Evolutionary conservation across 768 basidiomycete species (phyloP).

Genomic region (Mycena metata): DNA sequence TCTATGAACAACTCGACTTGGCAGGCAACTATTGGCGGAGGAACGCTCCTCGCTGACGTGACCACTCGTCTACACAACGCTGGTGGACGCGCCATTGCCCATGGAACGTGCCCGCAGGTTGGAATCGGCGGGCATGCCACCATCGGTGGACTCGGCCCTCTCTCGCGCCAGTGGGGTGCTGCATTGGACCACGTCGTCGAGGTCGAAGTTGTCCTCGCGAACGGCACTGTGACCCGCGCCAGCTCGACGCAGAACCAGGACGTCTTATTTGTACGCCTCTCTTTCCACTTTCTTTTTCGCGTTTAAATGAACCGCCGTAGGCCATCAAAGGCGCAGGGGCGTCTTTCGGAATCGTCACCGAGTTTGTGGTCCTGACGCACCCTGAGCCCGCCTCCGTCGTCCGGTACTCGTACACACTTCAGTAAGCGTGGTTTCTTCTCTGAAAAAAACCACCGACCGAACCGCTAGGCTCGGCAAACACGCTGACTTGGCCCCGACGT

Average conservation of each 20-base stretch:
- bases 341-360: conserved; percentile 47
- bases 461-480: conserved; percentile 25
- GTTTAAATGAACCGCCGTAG: conserved; percentile 13
- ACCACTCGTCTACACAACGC: conserved; percentile 37
- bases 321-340: conserved; percentile 48
- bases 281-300: background rate
- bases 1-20: conserved; percentile 41
- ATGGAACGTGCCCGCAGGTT: conserved; percentile 50
- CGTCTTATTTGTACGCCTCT: conserved; percentile 39
- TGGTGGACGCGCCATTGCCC: conserved; percentile 44
- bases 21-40: conserved; percentile 42
- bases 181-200: conserved; percentile 45
- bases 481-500: conserved; percentile 20
- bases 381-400: conserved; percentile 39
- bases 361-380: conserved; percentile 44
- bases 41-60: conserved; percentile 43
- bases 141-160: conserved; percentile 41
- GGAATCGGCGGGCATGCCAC: conserved; percentile 45
- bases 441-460: background rate
- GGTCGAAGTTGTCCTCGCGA: conserved; percentile 42
- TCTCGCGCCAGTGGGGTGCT: conserved; percentile 42
- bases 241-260: conserved; percentile 42
- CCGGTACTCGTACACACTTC: conserved; percentile 26
- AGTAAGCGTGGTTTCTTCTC: background rate
- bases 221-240: conserved; percentile 39